A percentile compares a stretch with the other conserved stretches of the same genome.
phyloP scores from a whole-genome alignment of 805 yeast species.

The Pichia rugopelliculosa region DNA sequence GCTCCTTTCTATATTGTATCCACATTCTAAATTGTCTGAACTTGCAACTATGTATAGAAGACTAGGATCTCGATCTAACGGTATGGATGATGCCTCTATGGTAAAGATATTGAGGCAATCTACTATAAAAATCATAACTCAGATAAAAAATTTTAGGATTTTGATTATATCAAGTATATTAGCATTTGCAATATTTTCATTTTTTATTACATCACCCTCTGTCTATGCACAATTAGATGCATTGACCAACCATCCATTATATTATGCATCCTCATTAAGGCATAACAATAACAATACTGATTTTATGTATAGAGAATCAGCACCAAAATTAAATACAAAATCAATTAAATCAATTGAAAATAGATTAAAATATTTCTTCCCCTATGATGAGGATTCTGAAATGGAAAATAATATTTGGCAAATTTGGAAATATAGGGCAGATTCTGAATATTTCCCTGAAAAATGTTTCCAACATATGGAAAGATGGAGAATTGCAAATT shows the following conservation, averaged over 20 bases:
- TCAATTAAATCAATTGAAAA: conserved; percentile 23
- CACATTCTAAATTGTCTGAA: too few species aligned
- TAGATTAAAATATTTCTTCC: conserved; percentile 20
- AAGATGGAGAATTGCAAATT: conserved; percentile 28
- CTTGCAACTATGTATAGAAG: conserved; percentile 5
- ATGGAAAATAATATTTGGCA: conserved; percentile 29
- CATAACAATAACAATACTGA: conserved; percentile 6
- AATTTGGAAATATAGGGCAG: conserved; percentile 21
- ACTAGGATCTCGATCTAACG: conserved; percentile 1
- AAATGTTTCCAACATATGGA: conserved; percentile 26
- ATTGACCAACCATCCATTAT: background rate
- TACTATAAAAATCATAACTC: background rate
- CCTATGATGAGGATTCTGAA: conserved; percentile 17
- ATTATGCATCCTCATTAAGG: background rate
- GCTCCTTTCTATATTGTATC: too few species aligned
- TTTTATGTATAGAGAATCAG: conserved; percentile 8
- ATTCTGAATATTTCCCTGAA: conserved; percentile 24
- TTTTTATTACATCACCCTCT: background rate
- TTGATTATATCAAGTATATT: background rate
- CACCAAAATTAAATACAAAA: conserved; percentile 18
- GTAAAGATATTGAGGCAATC: background rate
- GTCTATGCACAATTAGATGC: conserved; percentile 1
- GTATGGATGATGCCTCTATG: background rate
- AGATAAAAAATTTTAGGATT: background rate
- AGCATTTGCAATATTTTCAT: conserved; percentile 1